These are phyloP conservation scores for Cladorrhinum sp. DNA, from an alignment of 2,329 filamentous ascomycete species.

Conservation along the genomic window DNA sequence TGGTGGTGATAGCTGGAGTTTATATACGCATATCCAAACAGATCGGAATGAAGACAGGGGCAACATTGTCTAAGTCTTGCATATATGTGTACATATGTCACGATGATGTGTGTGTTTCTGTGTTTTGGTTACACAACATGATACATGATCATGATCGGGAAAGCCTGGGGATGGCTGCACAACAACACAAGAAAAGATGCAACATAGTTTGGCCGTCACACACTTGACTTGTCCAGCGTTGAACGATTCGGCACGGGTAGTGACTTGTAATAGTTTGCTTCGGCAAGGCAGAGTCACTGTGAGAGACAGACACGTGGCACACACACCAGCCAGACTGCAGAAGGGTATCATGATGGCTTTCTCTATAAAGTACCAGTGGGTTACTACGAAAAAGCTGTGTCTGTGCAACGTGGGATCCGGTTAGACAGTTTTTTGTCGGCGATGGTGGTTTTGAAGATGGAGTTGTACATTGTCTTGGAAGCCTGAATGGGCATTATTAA, in stretches of 20 bases:
- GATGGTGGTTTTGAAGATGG: not conserved
- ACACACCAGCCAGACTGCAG: not conserved
- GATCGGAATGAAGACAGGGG: not conserved
- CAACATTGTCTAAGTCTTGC: not conserved
- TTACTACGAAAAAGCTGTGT: not conserved
- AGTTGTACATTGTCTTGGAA: not conserved
- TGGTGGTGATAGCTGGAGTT: too few species aligned
- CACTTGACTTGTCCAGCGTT: too few species aligned
- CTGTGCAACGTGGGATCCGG: not conserved
- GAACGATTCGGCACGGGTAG: not conserved
- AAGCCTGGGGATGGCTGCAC: not conserved
- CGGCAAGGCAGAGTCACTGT: too few species aligned
- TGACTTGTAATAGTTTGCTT: not conserved
- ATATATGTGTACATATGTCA: too few species aligned
- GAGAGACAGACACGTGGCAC: too few species aligned
- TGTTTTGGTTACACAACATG: not conserved
- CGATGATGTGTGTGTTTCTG: not conserved
- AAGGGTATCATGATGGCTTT: not conserved
- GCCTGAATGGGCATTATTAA: not conserved
- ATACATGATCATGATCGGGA: not conserved
- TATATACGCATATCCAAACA: not conserved
- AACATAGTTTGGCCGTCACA: not conserved
- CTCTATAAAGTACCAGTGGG: not conserved
- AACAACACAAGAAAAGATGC: not conserved
- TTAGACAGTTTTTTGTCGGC: not conserved